Evolutionary conservation across 169 alveolate genomes (phyloP).

Genomic region (Amoebophrya sp.): DNA sequence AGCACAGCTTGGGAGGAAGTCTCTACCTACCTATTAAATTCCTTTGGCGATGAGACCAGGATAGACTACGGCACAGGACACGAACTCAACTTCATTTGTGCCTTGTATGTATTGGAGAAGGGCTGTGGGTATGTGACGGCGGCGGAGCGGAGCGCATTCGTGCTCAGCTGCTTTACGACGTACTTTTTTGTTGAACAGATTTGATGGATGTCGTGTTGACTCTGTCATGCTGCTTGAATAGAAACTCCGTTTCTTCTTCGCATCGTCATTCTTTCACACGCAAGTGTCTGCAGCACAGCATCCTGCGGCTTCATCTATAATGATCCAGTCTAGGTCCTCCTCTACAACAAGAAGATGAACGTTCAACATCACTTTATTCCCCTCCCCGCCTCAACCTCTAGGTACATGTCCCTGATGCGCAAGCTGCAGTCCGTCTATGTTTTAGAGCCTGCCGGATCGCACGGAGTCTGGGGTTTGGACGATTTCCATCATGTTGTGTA

Average conservation of each 20-base stretch:
- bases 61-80: conserved; percentile 98
- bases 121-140: not conserved
- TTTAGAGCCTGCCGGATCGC: conserved; percentile 99
- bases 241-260: too few relatives aligned
- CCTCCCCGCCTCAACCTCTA: too few relatives aligned
- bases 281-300: too few relatives aligned
- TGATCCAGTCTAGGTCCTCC: too few relatives aligned
- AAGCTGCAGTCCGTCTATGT: conserved; percentile 80
- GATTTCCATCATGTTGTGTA: conserved; percentile 78
- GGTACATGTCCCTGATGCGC: conserved; percentile 88
- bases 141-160: not conserved
- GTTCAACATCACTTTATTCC: too few relatives aligned
- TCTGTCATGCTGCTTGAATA: too few relatives aligned
- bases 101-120: conserved; percentile 62
- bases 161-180: not conserved
- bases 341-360: too few relatives aligned
- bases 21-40: conserved; percentile 55
- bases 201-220: too few relatives aligned
- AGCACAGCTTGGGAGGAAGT: conserved; percentile 31
- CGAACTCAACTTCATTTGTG: conserved; percentile 75
- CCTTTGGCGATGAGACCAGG: conserved; percentile 88
- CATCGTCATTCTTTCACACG: too few relatives aligned
- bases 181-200: too few relatives aligned
- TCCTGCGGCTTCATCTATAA: too few relatives aligned
- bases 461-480: conserved; percentile 99